Evolutionary conservation across 129 eudicot species (phyloP).

Genomic region (Heracleum sosnowskyi): DNA sequence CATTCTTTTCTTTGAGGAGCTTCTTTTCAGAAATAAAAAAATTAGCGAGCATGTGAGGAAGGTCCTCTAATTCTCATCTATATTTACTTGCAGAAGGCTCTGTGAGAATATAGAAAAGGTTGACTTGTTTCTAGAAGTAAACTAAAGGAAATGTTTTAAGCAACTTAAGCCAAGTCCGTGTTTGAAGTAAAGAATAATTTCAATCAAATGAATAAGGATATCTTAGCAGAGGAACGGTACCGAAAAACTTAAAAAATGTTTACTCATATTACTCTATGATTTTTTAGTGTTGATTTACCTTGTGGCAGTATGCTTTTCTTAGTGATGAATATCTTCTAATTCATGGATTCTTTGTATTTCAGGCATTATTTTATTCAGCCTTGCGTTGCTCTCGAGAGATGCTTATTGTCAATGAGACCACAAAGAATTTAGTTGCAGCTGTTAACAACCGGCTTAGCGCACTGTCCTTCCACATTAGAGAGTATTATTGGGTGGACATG

Average conservation of each 20-base stretch:
- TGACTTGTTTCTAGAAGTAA: background rate
- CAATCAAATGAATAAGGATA: background rate
- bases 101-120: background rate
- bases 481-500: slow-evolving; percentile 85
- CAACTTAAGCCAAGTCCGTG: background rate
- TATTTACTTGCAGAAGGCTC: background rate
- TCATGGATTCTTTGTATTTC: slow-evolving; percentile 1
- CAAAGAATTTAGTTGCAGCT: slow-evolving; percentile 58
- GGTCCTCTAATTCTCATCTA: background rate
- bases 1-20: background rate
- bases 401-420: slow-evolving; percentile 51
- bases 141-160: background rate
- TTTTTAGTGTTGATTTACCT: background rate
- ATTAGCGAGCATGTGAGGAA: background rate
- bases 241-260: background rate
- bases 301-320: background rate
- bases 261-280: background rate
- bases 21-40: background rate
- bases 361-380: slow-evolving; percentile 90
- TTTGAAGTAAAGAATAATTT: background rate
- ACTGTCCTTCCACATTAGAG: slow-evolving; percentile 77
- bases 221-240: background rate
- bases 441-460: slow-evolving; percentile 79
- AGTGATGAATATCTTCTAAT: background rate
- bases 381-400: slow-evolving; percentile 81